phyloP scores from a whole-genome alignment of 352 stramenopile species.

The Globisporangium polare region DNA sequence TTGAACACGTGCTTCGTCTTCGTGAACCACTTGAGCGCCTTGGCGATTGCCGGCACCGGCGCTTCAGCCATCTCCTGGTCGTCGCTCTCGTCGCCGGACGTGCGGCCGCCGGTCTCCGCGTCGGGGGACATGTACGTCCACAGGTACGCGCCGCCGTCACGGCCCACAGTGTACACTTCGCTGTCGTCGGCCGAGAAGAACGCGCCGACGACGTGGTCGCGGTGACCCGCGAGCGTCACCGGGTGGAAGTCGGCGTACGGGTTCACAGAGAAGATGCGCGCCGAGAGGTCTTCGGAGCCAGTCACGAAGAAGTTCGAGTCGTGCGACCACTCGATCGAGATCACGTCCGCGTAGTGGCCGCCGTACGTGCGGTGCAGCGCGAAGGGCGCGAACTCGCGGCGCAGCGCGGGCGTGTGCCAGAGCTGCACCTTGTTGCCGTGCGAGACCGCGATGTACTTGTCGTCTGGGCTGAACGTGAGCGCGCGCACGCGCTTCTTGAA shows the following conservation, averaged over 20 bases:
- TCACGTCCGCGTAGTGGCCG: slow-evolving; percentile 87
- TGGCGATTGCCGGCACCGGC: slow-evolving; percentile 57
- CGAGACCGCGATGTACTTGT: slow-evolving; percentile 85
- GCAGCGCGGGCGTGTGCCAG: slow-evolving; percentile 81
- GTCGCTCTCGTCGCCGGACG: slow-evolving; percentile 28
- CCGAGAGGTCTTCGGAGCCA: slow-evolving; percentile 84
- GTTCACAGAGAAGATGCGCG: slow-evolving; percentile 81
- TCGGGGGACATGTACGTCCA: slow-evolving; percentile 78
- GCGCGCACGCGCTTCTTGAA: slow-evolving; percentile 90
- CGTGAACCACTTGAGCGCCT: slow-evolving; percentile 80
- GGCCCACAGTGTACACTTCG: slow-evolving; percentile 83
- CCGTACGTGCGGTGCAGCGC: slow-evolving; percentile 85
- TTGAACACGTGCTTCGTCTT: slow-evolving; percentile 87
- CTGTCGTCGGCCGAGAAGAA: slow-evolving; percentile 83
- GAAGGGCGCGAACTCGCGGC: slow-evolving; percentile 91
- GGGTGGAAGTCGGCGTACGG: slow-evolving; percentile 73
- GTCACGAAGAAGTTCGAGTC: slow-evolving; percentile 90
- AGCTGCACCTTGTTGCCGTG: slow-evolving; percentile 91
- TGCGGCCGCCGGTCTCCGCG: slow-evolving; percentile 24
- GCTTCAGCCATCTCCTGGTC: slow-evolving; percentile 29
- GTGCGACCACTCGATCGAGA: slow-evolving; percentile 84
- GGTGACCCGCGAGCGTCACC: slow-evolving; percentile 87
- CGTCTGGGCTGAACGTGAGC: slow-evolving; percentile 87
- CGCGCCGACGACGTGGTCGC: slow-evolving; percentile 77
- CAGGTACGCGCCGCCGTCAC: slow-evolving; percentile 84